Conservation (phyloP, 768 basidiomycete species). For the Rhodocollybia butyracea region DNA sequence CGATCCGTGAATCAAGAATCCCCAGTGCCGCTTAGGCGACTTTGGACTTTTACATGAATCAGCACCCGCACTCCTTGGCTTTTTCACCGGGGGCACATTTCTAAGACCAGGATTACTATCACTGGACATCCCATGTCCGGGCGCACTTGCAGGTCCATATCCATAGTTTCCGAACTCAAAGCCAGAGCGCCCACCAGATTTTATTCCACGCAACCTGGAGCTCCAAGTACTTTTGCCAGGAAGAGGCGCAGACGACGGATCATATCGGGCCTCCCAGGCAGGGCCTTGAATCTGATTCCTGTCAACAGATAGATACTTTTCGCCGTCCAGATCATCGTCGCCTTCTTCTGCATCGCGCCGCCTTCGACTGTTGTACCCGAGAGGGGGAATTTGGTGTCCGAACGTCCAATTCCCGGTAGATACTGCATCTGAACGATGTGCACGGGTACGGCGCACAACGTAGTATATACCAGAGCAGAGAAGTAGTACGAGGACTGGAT, state of each 20-base stretch:
- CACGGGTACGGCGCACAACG: background rate
- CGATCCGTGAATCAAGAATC: conserved; percentile 1
- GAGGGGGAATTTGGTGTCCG: conserved; percentile 1
- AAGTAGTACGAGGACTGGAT: background rate
- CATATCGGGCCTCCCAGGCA: conserved; percentile 1
- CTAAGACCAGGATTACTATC: background rate
- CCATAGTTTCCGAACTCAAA: background rate
- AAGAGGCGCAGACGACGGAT: background rate
- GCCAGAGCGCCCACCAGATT: conserved; percentile 1
- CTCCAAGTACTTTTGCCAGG: conserved; percentile 5
- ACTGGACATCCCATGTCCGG: background rate
- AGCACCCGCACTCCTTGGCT: background rate
- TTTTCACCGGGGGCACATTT: background rate
- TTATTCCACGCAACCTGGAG: background rate
- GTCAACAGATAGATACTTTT: conserved; percentile 4
- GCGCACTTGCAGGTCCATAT: background rate
- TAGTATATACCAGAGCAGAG: conserved; percentile 1
- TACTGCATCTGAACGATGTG: background rate
- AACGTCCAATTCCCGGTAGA: no score
- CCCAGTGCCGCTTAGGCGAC: background rate
- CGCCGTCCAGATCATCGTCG: background rate
- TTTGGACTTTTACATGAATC: background rate
- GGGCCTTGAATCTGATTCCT: conserved; percentile 1
- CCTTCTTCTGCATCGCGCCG: conserved; percentile 2
- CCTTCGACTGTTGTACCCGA: background rate